Conservation (phyloP, 2,329 filamentous ascomycete genomes). For the Cryoendolithus antarcticus region DNA sequence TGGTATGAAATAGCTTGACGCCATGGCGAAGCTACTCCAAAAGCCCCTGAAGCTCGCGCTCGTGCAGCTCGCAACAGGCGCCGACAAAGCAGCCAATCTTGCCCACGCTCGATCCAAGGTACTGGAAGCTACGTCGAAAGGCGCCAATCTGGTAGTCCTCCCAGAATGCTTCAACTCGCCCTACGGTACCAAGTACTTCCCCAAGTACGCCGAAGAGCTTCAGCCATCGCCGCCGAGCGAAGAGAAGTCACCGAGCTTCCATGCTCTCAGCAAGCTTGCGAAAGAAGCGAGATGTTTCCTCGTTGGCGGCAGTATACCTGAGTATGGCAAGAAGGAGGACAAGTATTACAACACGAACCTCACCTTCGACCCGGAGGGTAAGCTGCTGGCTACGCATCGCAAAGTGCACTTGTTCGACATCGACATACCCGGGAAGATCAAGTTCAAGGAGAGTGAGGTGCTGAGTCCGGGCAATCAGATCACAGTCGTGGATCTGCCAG, state of each 20-base stretch:
- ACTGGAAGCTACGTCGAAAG: slow-evolving; percentile 60
- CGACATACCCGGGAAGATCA: slow-evolving; percentile 89
- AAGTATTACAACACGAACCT: slow-evolving; percentile 86
- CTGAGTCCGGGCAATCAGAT: slow-evolving; percentile 73
- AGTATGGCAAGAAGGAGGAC: slow-evolving; percentile 53
- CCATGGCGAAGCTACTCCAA: slow-evolving; percentile 44
- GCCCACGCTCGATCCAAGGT: slow-evolving; percentile 69
- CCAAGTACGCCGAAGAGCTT: slow-evolving; percentile 83
- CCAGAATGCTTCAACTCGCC: slow-evolving; percentile 99
- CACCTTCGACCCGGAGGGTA: slow-evolving; percentile 64
- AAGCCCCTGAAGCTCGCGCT: slow-evolving; percentile 68
- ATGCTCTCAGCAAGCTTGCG: slow-evolving; percentile 70
- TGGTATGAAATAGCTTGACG: too few relatives aligned
- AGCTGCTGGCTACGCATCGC: slow-evolving; percentile 75
- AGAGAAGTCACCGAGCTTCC: slow-evolving; percentile 67
- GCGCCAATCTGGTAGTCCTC: slow-evolving; percentile 78
- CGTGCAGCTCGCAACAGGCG: slow-evolving; percentile 60
- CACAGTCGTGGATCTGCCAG: slow-evolving; percentile 74
- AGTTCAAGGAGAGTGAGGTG: slow-evolving; percentile 81
- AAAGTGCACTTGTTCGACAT: slow-evolving; percentile 98
- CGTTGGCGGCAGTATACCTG: slow-evolving; percentile 85
- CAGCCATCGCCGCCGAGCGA: slow-evolving; percentile 59
- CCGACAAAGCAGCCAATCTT: slow-evolving; percentile 80
- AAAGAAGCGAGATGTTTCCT: slow-evolving; percentile 68
- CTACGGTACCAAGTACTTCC: slow-evolving; percentile 85